These are phyloP conservation scores for Paraglomus brasilianum DNA, from an alignment of 192 early-diverging fungal genomes.

Conservation along the genomic window DNA sequence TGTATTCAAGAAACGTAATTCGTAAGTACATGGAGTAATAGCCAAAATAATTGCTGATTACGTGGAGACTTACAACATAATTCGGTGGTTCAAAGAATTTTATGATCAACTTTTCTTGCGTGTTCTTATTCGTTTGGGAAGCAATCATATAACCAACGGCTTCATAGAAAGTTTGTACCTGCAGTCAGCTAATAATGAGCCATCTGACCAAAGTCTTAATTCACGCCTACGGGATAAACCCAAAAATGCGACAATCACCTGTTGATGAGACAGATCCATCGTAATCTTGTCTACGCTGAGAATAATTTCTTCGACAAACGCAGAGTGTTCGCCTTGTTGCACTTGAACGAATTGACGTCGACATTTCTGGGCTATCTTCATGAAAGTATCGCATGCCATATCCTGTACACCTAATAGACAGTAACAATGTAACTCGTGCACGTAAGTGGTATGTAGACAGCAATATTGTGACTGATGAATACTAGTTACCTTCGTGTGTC, in stretches of 20 bases:
- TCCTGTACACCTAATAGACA: conserved; percentile 87
- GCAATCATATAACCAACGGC: conserved; percentile 98
- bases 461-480: not conserved
- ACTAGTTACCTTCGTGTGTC: conserved; percentile 67
- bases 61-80: conserved; percentile 52
- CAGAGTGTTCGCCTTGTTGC: conserved; percentile 83
- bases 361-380: conserved; percentile 98
- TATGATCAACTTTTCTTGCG: conserved; percentile 80
- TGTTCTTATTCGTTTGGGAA: conserved; percentile 76
- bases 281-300: conserved; percentile 78
- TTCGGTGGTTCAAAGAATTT: conserved; percentile 92
- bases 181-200: conserved; percentile 9
- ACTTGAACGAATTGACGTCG: conserved; percentile 92
- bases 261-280: conserved; percentile 84
- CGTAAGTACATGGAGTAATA: conserved; percentile 8
- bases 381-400: conserved; percentile 99
- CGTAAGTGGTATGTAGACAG: not conserved
- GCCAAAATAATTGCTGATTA: not conserved
- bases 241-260: conserved; percentile 46
- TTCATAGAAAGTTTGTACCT: conserved; percentile 98
- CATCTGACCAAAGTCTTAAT: not conserved
- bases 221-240: not conserved
- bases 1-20: conserved; percentile 28
- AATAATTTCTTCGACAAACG: conserved; percentile 98
- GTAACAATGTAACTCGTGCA: not conserved